Conservation (phyloP, 345 rosid genomes). For the Ceriops zippeliana region DNA sequence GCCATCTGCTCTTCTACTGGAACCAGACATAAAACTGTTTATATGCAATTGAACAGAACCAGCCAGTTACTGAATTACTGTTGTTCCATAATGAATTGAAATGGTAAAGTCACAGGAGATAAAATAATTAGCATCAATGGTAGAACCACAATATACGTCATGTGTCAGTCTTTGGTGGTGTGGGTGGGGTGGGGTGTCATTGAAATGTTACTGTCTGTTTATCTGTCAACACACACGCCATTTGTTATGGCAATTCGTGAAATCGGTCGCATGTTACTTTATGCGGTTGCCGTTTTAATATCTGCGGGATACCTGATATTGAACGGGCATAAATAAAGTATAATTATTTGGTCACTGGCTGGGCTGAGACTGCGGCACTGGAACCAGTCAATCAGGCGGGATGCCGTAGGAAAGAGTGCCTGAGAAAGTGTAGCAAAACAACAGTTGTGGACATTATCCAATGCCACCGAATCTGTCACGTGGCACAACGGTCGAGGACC, state of each 20-base stretch:
- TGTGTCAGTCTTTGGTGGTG: no score
- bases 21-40: conserved; percentile 1
- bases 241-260: no score
- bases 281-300: no score
- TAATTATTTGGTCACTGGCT: no score
- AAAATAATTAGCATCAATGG: conserved; percentile 27
- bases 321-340: no score
- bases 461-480: conserved; percentile 42
- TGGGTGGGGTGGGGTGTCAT: neutral
- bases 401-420: conserved; percentile 7
- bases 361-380: neutral
- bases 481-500: conserved; percentile 41
- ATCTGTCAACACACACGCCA: neutral
- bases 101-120: conserved; percentile 7
- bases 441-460: conserved; percentile 32
- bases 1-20: neutral
- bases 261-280: no score
- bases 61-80: neutral
- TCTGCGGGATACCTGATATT: no score
- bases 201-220: conserved; percentile 2
- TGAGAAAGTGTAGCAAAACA: conserved; percentile 16
- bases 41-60: conserved; percentile 3
- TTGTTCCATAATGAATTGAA: neutral
- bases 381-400: neutral
- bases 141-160: conserved; percentile 6